Percentiles rank a stretch among this genome's conserved stretches.
phyloP scores from a whole-genome alignment of 306 rosid genomes.

The Prinsepia uniflora region DNA sequence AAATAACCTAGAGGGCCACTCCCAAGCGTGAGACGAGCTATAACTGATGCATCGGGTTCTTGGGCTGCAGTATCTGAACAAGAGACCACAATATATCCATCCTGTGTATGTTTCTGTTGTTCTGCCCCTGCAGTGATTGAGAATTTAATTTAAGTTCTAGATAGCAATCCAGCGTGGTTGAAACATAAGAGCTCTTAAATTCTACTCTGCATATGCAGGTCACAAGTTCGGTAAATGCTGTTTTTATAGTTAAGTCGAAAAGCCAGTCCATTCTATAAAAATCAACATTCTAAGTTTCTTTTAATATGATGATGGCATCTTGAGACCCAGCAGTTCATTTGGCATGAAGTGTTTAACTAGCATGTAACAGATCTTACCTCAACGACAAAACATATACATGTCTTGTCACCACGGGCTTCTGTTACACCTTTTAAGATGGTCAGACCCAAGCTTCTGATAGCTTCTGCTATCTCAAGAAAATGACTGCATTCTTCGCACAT shows the following conservation, averaged over 20 bases:
- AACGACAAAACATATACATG: constrained; percentile 87
- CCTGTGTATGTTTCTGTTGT: constrained; percentile 74
- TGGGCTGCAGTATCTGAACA: constrained; percentile 85
- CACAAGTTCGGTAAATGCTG: constrained; percentile 4
- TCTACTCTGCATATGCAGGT: constrained; percentile 5
- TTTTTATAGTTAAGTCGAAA: neutral
- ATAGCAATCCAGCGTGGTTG: neutral
- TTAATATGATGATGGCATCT: neutral
- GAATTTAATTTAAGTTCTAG: constrained; percentile 14
- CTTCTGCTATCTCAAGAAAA: constrained; percentile 94
- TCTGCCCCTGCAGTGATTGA: constrained; percentile 63
- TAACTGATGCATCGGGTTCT: constrained; percentile 36
- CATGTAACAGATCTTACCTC: constrained; percentile 50
- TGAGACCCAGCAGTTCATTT: neutral
- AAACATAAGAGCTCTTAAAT: neutral
- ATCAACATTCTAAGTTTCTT: neutral
- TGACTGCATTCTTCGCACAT: constrained; percentile 91
- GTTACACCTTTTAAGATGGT: constrained; percentile 76
- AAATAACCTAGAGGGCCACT: constrained; percentile 26
- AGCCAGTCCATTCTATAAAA: neutral
- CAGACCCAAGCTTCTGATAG: constrained; percentile 78
- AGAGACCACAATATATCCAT: constrained; percentile 94
- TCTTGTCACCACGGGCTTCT: constrained; percentile 74
- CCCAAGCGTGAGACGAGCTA: constrained; percentile 26
- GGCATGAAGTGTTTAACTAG: neutral